These are phyloP conservation scores for Zygotorulaspora sp. DNA, from an alignment of 805 yeast genomes.

Conservation along the genomic window DNA sequence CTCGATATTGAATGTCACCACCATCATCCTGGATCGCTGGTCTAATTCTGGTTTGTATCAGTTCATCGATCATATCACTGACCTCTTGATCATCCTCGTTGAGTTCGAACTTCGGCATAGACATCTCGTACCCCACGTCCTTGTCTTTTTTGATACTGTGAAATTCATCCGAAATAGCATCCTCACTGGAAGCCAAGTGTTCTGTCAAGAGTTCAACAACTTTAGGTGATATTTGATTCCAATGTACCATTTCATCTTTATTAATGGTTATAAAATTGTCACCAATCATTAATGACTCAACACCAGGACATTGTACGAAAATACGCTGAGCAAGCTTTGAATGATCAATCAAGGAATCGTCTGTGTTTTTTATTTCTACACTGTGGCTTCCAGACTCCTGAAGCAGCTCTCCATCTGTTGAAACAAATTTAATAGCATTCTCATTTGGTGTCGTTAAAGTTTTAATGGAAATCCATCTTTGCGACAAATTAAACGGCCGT, in stretches of 20 bases:
- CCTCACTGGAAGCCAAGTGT: constrained; percentile 30
- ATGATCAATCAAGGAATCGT: constrained; percentile 34
- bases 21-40: constrained; percentile 99
- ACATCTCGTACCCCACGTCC: constrained; percentile 36
- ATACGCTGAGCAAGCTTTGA: constrained; percentile 62
- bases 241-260: constrained; percentile 58
- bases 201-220: constrained; percentile 40
- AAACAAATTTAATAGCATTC: constrained; percentile 64
- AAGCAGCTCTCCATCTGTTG: constrained; percentile 34
- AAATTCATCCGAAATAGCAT: constrained; percentile 26
- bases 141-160: constrained; percentile 34
- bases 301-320: constrained; percentile 47
- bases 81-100: constrained; percentile 72
- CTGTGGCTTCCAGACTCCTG: constrained; percentile 33
- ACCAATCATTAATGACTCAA: constrained; percentile 70
- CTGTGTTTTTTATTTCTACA: constrained; percentile 34
- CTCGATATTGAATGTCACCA: constrained; percentile 88
- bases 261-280: constrained; percentile 69
- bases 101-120: constrained; percentile 30
- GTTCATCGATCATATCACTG: constrained; percentile 83
- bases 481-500: constrained; percentile 3
- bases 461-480: constrained; percentile 31
- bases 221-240: constrained; percentile 70
- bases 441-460: constrained; percentile 68
- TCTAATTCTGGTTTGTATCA: constrained; percentile 88